Evolutionary conservation across 768 basidiomycete genomes (phyloP).

Genomic region (Kwoniella dejecticola): DNA sequence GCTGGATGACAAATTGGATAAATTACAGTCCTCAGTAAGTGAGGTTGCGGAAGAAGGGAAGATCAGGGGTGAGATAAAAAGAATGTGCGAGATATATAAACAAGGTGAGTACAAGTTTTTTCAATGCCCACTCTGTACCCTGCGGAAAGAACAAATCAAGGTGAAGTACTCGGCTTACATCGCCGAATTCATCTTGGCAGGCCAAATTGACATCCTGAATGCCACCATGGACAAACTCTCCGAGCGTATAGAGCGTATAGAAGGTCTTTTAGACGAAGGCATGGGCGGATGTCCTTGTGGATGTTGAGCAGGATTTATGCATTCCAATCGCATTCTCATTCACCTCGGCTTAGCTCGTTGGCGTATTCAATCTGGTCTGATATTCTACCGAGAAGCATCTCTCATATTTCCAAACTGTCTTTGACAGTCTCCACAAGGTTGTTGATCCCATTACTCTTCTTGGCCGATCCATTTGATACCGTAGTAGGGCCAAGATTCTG

Average conservation of each 20-base stretch:
- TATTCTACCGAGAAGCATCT: not conserved
- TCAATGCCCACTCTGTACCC: no score
- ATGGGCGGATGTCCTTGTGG: constrained; percentile 43
- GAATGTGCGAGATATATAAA: constrained; percentile 71
- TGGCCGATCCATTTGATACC: no score
- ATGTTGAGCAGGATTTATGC: constrained; percentile 11
- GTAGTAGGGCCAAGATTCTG: no score
- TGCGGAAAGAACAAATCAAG: no score
- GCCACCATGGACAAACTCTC: constrained; percentile 34
- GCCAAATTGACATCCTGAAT: constrained; percentile 46
- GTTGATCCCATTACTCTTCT: no score
- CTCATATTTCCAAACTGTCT: no score
- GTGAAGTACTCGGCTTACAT: no score
- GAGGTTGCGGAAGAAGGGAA: not conserved
- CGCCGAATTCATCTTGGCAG: constrained; percentile 18
- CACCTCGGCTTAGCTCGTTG: no score
- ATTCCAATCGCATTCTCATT: no score
- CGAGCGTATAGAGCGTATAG: constrained; percentile 43
- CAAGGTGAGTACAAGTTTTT: constrained; percentile 67
- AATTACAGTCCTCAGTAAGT: constrained; percentile 16
- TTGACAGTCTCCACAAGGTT: no score
- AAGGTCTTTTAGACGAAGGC: constrained; percentile 42
- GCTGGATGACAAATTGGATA: constrained; percentile 57
- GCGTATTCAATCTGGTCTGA: no score
- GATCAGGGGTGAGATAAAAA: constrained; percentile 63